phyloP scores from a whole-genome alignment of 768 basidiomycete species.

The Sporobolomyces pararoseus region DNA sequence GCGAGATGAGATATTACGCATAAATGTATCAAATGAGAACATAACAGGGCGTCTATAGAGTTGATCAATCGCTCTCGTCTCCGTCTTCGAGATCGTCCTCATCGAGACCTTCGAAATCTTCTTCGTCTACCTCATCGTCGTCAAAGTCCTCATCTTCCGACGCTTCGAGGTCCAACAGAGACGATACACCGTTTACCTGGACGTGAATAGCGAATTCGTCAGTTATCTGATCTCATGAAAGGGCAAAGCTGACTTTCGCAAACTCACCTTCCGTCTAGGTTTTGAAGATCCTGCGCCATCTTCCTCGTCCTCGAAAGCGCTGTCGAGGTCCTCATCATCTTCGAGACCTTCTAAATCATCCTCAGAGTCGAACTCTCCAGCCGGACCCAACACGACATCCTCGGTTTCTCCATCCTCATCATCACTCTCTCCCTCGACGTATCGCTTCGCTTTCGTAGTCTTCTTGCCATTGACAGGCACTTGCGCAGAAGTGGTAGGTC shows the following conservation, averaged over 20 bases:
- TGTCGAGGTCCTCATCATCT: conserved; percentile 44
- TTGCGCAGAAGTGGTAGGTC: conserved; percentile 38
- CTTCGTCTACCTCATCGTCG: conserved; percentile 39
- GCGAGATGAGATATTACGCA: background rate
- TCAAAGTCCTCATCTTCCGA: conserved; percentile 30
- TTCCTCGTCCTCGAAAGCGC: conserved; percentile 44
- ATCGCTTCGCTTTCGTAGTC: conserved; percentile 60
- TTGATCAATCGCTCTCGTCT: conserved; percentile 16
- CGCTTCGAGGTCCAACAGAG: conserved; percentile 33
- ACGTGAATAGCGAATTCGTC: background rate
- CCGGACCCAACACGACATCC: conserved; percentile 54
- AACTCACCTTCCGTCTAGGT: conserved; percentile 41
- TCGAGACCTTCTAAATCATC: conserved; percentile 43
- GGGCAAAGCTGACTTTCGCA: background rate
- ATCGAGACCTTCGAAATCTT: conserved; percentile 4
- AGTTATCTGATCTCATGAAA: background rate
- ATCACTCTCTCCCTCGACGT: conserved; percentile 66
- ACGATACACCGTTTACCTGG: conserved; percentile 24
- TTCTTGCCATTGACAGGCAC: conserved; percentile 9
- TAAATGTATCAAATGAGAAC: too few relatives aligned
- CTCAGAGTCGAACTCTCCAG: conserved; percentile 49
- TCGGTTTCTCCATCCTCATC: conserved; percentile 67
- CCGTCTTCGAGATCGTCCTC: conserved; percentile 3
- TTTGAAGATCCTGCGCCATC: conserved; percentile 17
- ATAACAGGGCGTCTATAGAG: background rate